These are phyloP conservation scores for Rutstroemia sp. DNA, from an alignment of 2,329 filamentous ascomycete genomes.

Conservation along the genomic window DNA sequence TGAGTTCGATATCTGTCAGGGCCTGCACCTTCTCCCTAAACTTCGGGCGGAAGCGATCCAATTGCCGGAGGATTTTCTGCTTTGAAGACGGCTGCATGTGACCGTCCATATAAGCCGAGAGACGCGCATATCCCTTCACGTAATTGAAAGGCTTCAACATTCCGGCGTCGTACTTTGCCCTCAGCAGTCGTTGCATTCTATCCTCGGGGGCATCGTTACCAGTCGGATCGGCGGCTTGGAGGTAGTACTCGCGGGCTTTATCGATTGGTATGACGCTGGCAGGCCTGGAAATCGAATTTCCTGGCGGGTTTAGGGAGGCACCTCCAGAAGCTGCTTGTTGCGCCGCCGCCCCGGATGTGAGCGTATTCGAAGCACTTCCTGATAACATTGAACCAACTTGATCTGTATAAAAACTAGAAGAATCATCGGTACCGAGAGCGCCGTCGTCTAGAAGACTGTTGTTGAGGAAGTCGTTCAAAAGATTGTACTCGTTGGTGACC, in stretches of 20 bases:
- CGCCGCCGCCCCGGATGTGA: constrained; percentile 20
- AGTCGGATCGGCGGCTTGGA: constrained; percentile 91
- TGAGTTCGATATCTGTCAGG: constrained; percentile 87
- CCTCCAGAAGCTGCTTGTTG: constrained; percentile 26
- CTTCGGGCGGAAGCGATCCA: constrained; percentile 89
- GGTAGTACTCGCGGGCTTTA: constrained; percentile 82
- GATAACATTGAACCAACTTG: constrained; percentile 40
- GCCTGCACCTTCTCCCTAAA: constrained; percentile 92
- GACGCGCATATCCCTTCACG: constrained; percentile 85
- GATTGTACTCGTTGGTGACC: constrained; percentile 91
- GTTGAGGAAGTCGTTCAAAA: constrained; percentile 93
- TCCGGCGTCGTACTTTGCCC: constrained; percentile 93
- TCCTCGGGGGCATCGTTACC: constrained; percentile 83
- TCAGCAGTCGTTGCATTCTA: constrained; percentile 88
- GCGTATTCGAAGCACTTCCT: constrained; percentile 39
- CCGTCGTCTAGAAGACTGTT: constrained; percentile 84
- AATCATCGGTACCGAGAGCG: constrained; percentile 61
- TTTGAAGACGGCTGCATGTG: constrained; percentile 77
- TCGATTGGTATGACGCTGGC: constrained; percentile 49
- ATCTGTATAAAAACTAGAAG: constrained; percentile 53
- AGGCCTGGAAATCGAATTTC: constrained; percentile 52
- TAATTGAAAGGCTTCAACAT: constrained; percentile 97
- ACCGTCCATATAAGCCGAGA: constrained; percentile 86
- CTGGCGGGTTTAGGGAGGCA: constrained; percentile 33
- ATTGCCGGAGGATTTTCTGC: constrained; percentile 83